phyloP scores from a whole-genome alignment of 2,329 filamentous ascomycete genomes.

The Aspergillus puulaauensis region DNA sequence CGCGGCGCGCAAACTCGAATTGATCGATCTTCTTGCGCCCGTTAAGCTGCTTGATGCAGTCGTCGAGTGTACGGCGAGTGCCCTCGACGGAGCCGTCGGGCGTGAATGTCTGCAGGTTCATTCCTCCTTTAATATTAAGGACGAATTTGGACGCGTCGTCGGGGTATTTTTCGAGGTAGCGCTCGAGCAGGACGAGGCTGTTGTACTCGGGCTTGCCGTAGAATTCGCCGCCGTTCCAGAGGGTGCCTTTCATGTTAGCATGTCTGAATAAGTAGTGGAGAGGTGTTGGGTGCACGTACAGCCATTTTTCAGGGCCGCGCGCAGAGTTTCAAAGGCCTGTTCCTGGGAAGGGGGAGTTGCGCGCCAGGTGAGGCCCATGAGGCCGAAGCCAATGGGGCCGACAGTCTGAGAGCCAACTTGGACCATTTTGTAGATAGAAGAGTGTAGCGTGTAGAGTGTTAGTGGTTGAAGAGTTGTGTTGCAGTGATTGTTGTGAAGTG shows the following conservation, averaged over 20 bases:
- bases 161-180: conserved; percentile 64
- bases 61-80: conserved; percentile 59
- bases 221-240: conserved; percentile 66
- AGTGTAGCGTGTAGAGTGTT: not conserved
- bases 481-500: no score
- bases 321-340: conserved; percentile 3
- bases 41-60: conserved; percentile 53
- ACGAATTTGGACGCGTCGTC: conserved; percentile 63
- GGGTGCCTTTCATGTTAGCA: conserved; percentile 25
- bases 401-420: not conserved
- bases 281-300: not conserved
- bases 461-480: no score
- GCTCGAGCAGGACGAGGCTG: conserved; percentile 58
- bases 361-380: conserved; percentile 6
- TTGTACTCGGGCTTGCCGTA: conserved; percentile 62
- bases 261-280: not conserved
- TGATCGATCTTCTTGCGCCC: conserved; percentile 62
- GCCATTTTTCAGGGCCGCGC: not conserved
- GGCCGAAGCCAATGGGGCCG: conserved; percentile 7
- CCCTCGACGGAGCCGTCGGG: conserved; percentile 56
- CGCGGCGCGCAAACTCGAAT: conserved; percentile 60
- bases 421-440: not conserved
- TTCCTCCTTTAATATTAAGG: conserved; percentile 62
- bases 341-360: not conserved
- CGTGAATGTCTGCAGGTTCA: conserved; percentile 33